These are phyloP conservation scores for Paraleonurus japonicus DNA, from an alignment of 257 asterid species.

Conservation along the genomic window DNA sequence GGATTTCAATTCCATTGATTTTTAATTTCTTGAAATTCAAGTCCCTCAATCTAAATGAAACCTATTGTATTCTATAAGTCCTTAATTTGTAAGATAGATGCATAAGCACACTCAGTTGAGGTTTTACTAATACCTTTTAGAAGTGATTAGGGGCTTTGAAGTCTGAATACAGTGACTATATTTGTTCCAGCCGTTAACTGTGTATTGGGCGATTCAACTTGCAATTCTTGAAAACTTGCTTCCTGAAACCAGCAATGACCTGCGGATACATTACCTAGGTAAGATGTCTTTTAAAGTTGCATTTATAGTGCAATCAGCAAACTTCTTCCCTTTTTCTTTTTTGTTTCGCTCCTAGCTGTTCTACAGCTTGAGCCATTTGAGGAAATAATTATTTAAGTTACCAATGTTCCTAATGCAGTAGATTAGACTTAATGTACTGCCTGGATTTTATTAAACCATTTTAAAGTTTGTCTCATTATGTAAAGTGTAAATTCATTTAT, in stretches of 20 bases:
- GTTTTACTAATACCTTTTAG: background rate
- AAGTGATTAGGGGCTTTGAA: constrained; percentile 21
- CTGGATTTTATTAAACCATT: background rate
- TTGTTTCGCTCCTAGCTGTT: background rate
- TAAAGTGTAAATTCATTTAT: background rate
- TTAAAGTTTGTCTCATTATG: background rate
- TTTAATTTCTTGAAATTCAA: background rate
- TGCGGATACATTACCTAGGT: constrained; percentile 87
- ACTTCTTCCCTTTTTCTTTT: background rate
- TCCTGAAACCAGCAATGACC: constrained; percentile 44
- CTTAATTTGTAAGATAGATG: background rate
- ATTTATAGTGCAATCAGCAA: constrained; percentile 12
- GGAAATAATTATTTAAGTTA: background rate
- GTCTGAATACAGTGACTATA: constrained; percentile 13
- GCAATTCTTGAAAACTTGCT: constrained; percentile 49
- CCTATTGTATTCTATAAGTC: background rate
- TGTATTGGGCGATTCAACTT: constrained; percentile 69
- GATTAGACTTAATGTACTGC: background rate
- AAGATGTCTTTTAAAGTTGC: constrained; percentile 22
- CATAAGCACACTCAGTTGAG: background rate
- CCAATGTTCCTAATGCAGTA: background rate
- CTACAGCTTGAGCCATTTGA: background rate
- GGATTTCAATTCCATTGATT: background rate
- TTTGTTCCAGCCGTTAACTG: constrained; percentile 67
- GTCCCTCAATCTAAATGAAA: background rate